Evolutionary conservation across 352 stramenopile genomes (phyloP).

Genomic region (Phytophthora hibernalis): DNA sequence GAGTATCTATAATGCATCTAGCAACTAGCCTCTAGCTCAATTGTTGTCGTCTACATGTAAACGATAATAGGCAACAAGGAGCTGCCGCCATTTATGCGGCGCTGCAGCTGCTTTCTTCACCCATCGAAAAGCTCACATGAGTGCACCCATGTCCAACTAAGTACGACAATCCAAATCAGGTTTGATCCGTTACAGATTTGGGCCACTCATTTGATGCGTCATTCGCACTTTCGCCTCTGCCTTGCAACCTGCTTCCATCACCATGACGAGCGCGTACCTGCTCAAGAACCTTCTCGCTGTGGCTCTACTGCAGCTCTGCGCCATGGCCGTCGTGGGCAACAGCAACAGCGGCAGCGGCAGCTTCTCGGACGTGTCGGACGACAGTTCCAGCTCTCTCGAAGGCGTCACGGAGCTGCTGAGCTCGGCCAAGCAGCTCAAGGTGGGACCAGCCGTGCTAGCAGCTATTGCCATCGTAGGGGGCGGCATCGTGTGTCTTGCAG

Average conservation of each 20-base stretch:
- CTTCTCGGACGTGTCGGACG: slow-evolving; percentile 18
- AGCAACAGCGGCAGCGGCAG: slow-evolving; percentile 24
- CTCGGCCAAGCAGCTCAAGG: slow-evolving; percentile 48
- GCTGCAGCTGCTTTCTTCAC: neutral
- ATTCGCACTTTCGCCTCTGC: slow-evolving; percentile 18
- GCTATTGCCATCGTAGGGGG: slow-evolving; percentile 60
- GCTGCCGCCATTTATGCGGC: neutral
- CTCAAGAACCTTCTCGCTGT: slow-evolving; percentile 27
- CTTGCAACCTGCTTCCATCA: too few relatives aligned
- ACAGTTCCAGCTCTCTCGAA: slow-evolving; percentile 31
- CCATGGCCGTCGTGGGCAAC: slow-evolving; percentile 23
- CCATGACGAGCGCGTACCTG: slow-evolving; percentile 19
- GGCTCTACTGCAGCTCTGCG: slow-evolving; percentile 31
- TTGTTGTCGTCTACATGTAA: too few relatives aligned
- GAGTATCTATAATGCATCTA: too few relatives aligned
- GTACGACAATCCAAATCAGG: slow-evolving; percentile 37
- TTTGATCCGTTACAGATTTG: slow-evolving; percentile 2
- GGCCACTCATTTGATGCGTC: neutral
- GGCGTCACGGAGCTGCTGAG: slow-evolving; percentile 47
- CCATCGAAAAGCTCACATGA: neutral
- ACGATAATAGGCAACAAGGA: too few relatives aligned
- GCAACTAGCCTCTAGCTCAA: too few relatives aligned
- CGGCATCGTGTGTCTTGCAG: slow-evolving; percentile 50
- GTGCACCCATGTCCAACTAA: slow-evolving; percentile 15
- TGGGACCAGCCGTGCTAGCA: slow-evolving; percentile 56